Conservation (phyloP, 2,329 filamentous ascomycete species). For the Plenodomus biglobosus region DNA sequence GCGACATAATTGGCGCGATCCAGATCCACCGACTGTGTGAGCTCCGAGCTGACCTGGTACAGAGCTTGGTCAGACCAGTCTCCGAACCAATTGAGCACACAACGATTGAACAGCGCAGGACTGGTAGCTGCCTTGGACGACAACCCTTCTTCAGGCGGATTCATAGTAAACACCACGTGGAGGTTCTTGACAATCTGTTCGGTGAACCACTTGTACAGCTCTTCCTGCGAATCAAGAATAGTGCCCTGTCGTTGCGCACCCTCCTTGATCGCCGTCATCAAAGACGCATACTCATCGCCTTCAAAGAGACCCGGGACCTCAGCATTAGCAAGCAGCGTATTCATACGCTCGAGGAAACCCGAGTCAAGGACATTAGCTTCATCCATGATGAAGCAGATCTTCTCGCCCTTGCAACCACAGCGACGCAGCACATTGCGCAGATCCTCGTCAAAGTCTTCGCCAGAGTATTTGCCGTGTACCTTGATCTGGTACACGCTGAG, state of each 20-base stretch:
- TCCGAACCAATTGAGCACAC: slow-evolving; percentile 99
- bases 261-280: slow-evolving; percentile 99
- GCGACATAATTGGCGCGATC: slow-evolving; percentile 83
- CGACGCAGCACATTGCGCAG: slow-evolving; percentile 88
- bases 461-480: slow-evolving; percentile 97
- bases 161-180: slow-evolving; percentile 99
- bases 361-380: slow-evolving; percentile 98
- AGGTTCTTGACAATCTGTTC: slow-evolving; percentile 99
- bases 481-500: slow-evolving; percentile 99
- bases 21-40: slow-evolving; percentile 94
- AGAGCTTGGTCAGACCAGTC: slow-evolving; percentile 99
- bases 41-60: slow-evolving; percentile 94
- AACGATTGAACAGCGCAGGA: slow-evolving; percentile 98
- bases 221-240: slow-evolving; percentile 94
- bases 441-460: slow-evolving; percentile 98
- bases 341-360: slow-evolving; percentile 98
- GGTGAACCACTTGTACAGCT: slow-evolving; percentile 99
- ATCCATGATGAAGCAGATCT: slow-evolving; percentile 99
- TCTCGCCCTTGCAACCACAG: slow-evolving; percentile 96
- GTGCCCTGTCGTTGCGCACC: slow-evolving; percentile 94
- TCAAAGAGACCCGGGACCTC: slow-evolving; percentile 98
- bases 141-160: slow-evolving; percentile 91
- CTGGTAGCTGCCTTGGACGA: slow-evolving; percentile 96
- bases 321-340: slow-evolving; percentile 97
- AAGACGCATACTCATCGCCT: slow-evolving; percentile 95